phyloP scores from a whole-genome alignment of 2,329 filamentous ascomycete species.

The Pseudogymnoascus sp. region DNA sequence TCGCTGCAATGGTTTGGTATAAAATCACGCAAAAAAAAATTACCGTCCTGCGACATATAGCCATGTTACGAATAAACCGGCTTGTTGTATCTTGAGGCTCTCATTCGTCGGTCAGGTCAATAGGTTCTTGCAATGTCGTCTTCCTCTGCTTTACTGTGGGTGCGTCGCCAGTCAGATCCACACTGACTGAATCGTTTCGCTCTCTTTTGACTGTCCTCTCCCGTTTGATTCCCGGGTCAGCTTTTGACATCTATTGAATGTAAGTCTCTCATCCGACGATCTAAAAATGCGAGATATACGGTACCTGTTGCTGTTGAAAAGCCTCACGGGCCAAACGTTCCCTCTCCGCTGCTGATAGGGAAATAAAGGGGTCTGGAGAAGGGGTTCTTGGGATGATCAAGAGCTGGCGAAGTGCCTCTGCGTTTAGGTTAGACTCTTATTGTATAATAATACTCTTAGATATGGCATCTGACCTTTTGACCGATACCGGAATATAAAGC shows the following conservation, averaged over 20 bases:
- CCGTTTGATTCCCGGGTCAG: neutral
- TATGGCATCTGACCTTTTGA: constrained; percentile 16
- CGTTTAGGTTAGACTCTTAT: neutral
- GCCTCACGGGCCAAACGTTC: neutral
- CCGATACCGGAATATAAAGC: constrained; percentile 25
- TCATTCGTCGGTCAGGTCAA: neutral
- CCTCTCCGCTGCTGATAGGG: neutral
- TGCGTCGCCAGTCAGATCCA: neutral
- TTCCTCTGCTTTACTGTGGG: neutral
- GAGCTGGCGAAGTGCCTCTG: constrained; percentile 21
- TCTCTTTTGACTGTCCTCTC: neutral
- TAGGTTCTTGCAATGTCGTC: neutral
- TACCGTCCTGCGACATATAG: neutral
- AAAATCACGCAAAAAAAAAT: neutral
- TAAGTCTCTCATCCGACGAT: neutral
- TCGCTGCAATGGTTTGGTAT: neutral
- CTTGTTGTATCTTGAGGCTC: neutral
- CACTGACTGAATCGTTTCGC: neutral
- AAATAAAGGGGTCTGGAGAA: constrained; percentile 12
- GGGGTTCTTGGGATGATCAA: constrained; percentile 19
- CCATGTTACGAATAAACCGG: neutral
- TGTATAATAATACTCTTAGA: neutral
- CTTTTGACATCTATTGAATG: neutral
- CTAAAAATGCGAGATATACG: neutral
- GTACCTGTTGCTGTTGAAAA: neutral